Percentiles rank a stretch among this genome's conserved stretches.
These are phyloP conservation scores for Paraurostyla sp. DNA, from an alignment of 73 alveolate genomes.

Conservation along the genomic window DNA sequence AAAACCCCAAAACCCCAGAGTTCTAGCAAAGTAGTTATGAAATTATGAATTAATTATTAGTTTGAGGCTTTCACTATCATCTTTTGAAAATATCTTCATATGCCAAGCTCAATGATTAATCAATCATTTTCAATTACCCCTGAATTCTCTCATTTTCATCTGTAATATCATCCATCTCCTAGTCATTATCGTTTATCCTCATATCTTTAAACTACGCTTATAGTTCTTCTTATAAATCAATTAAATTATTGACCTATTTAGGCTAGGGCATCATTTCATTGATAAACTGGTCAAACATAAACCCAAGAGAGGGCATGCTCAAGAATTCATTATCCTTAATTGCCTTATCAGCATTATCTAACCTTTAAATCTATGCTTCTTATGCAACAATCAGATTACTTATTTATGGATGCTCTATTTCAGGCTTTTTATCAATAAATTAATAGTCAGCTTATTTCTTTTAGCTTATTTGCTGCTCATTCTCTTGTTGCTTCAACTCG, in stretches of 20 bases:
- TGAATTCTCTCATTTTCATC: too few species aligned
- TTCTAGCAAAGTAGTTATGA: too few species aligned
- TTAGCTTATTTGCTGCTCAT: not conserved
- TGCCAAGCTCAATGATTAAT: too few species aligned
- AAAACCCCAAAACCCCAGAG: too few species aligned
- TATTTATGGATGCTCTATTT: not conserved
- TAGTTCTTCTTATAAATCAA: slow-evolving; percentile 34
- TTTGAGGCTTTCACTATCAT: too few species aligned
- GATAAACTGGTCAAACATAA: slow-evolving; percentile 10
- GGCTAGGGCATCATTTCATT: slow-evolving; percentile 44
- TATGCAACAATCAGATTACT: not conserved
- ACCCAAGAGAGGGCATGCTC: slow-evolving; percentile 28
- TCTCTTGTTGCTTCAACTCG: not conserved
- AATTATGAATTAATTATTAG: too few species aligned
- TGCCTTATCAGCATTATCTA: slow-evolving; percentile 13
- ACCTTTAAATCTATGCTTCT: slow-evolving; percentile 24
- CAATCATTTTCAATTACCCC: too few species aligned
- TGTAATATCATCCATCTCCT: slow-evolving; percentile 6
- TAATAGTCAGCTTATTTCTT: slow-evolving; percentile 21
- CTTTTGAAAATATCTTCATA: too few species aligned
- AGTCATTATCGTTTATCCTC: not conserved
- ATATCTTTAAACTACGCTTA: not conserved
- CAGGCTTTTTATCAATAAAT: slow-evolving; percentile 20
- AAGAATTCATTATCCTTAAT: slow-evolving; percentile 10
- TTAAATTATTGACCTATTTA: not conserved